Evolutionary conservation across 768 basidiomycete genomes (phyloP).

Genomic region (Auriscalpium vulgare): DNA sequence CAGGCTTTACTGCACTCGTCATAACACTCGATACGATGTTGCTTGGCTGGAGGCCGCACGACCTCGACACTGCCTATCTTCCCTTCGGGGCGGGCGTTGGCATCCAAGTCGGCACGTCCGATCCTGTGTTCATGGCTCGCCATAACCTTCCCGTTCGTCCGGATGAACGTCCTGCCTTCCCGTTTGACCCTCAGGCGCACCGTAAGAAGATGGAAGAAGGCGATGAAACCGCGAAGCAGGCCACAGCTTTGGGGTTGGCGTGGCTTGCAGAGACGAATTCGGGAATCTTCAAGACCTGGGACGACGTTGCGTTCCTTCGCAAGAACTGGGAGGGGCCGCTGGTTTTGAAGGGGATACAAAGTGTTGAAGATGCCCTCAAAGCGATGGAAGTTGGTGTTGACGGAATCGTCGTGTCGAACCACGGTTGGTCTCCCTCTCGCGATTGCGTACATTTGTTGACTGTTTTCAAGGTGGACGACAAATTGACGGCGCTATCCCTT

Average conservation of each 20-base stretch:
- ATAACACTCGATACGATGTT: conserved; percentile 71
- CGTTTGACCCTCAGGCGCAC: conserved; percentile 45
- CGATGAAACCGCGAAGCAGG: conserved; percentile 36
- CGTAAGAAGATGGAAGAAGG: conserved; percentile 36
- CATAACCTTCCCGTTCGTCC: conserved; percentile 37
- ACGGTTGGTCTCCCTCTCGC: conserved; percentile 37
- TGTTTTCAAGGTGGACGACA: conserved; percentile 52
- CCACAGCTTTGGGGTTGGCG: conserved; percentile 41
- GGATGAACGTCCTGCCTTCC: conserved; percentile 40
- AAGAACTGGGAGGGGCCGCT: conserved; percentile 74
- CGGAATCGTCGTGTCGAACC: conserved; percentile 77
- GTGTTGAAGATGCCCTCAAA: conserved; percentile 60
- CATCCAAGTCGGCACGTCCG: conserved; percentile 57
- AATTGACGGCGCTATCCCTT: conserved; percentile 70
- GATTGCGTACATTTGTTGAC: not conserved
- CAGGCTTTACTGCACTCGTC: conserved; percentile 63
- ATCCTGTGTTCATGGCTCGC: conserved; percentile 71
- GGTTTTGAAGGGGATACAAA: conserved; percentile 72
- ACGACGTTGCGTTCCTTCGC: conserved; percentile 59
- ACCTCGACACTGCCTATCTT: conserved; percentile 54
- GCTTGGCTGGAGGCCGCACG: conserved; percentile 73
- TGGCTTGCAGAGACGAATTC: conserved; percentile 61
- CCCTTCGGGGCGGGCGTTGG: conserved; percentile 64
- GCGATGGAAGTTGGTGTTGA: conserved; percentile 57
- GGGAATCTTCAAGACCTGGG: conserved; percentile 60